Evolutionary conservation across 805 yeast genomes (phyloP), one percentile per base, ranked within the genome.

Genomic region (Pichia manshurica): DNA sequence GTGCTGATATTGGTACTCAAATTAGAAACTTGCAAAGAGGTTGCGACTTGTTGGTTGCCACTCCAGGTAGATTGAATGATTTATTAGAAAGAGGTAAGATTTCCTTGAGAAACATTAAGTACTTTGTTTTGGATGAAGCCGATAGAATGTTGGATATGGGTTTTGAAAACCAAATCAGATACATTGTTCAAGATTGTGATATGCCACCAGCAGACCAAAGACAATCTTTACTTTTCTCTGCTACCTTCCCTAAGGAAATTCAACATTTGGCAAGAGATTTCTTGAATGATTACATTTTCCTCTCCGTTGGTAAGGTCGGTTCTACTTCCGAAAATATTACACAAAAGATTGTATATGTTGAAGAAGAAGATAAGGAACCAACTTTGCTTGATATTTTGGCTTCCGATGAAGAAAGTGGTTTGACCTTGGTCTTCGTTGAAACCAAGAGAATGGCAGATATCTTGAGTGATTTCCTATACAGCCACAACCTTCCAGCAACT

Each of bases 91-190:
- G 97, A 75, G 97, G 97, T 64, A 76, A 81, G 62, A 87, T 93
- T 59, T 89, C 97, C 39, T 77, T 93, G 64, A 77, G 80, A 56
- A 88, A 87, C 71, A 88, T 91, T 71, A 88, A 86, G 69, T 93
- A 87, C 71, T 79, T 93, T 68, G 97, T 93, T 45, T 78, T 93
- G 58, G 99, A 91, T 72, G 99, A 91, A 78, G 99, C 99, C 65
- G 99, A 93, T 74, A 87, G 99, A 77, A 93, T 93, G 99, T 82
- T 93, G 74, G 99, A 93, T 81, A 93, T 93, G 98, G 99, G 99
- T 79, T 93, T 93, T 75, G 99, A 93, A 77, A 97, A 97, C 56
- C 99, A 93, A 78, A 93, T 93, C 67, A 87, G 99, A 80, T 86
- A 89, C 69, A 91, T 93, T 64, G 99, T 93, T 53, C 95, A 91